Percentiles rank a stretch among this genome's conserved stretches.
These are phyloP conservation scores for Strobilomyces dryophilus DNA, from an alignment of 768 basidiomycete genomes.

Conservation along the genomic window DNA sequence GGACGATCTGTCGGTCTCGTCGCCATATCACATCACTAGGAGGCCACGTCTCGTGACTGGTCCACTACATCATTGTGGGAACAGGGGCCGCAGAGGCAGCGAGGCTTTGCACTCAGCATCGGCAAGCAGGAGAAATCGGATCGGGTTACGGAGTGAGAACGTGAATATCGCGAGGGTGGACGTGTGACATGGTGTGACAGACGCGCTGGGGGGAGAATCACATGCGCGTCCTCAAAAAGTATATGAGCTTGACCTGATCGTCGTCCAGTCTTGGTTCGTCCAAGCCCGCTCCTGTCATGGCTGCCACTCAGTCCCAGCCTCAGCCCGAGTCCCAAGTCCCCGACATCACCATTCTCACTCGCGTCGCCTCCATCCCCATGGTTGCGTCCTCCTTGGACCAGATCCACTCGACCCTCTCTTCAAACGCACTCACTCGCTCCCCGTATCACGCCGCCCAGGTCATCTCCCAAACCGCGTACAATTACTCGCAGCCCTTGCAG, in stretches of 20 bases:
- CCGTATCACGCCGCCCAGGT: constrained; percentile 65
- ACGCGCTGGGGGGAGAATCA: constrained; percentile 18
- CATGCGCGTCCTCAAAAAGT: constrained; percentile 18
- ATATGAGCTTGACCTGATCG: constrained; percentile 26
- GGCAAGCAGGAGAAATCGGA: background rate
- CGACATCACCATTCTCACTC: constrained; percentile 56
- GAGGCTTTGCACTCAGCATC: too few relatives aligned
- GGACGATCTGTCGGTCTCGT: background rate
- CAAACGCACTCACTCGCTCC: constrained; percentile 56
- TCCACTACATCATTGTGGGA: background rate
- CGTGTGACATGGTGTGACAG: constrained; percentile 25
- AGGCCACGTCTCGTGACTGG: background rate
- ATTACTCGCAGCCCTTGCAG: constrained; percentile 62
- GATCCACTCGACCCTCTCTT: constrained; percentile 55
- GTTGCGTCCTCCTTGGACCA: constrained; percentile 60
- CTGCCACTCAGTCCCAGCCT: constrained; percentile 25
- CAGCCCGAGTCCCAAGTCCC: constrained; percentile 31
- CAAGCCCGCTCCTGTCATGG: too few relatives aligned
- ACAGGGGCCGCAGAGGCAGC: too few relatives aligned
- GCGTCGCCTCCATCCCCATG: constrained; percentile 71
- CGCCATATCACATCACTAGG: background rate
- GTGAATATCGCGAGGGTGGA: background rate
- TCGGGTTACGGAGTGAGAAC: too few relatives aligned
- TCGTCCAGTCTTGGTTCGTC: constrained; percentile 5
- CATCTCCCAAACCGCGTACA: constrained; percentile 55